Percentiles rank a stretch among this genome's conserved stretches.
These are phyloP conservation scores for Aspergillus texensis DNA, from an alignment of 2,329 filamentous ascomycete species.

Conservation along the genomic window DNA sequence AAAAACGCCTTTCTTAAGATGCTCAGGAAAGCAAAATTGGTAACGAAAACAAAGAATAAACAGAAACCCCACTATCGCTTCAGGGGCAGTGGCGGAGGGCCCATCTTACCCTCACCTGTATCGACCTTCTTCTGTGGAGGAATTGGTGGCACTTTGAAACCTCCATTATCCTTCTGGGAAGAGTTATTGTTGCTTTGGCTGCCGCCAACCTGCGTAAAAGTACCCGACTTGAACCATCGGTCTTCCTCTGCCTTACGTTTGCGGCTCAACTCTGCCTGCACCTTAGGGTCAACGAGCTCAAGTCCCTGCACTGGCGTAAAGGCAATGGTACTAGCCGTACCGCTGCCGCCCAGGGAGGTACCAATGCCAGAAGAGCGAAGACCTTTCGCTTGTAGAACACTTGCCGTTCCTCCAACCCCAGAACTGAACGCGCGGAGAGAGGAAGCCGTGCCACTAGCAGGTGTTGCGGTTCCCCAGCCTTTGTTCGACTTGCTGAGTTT, in stretches of 20 bases:
- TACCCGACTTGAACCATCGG: conserved; percentile 95
- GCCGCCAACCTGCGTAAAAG: conserved; percentile 80
- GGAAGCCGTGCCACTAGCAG: conserved; percentile 66
- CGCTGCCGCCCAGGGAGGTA: conserved; percentile 65
- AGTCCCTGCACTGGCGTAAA: conserved; percentile 95
- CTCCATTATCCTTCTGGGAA: conserved; percentile 53
- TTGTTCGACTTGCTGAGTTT: conserved; percentile 95
- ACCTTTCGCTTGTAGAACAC: conserved; percentile 75
- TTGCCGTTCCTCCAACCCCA: conserved; percentile 61
- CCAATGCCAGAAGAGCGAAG: conserved; percentile 82
- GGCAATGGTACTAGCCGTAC: conserved; percentile 82
- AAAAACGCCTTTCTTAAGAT: conserved; percentile 23
- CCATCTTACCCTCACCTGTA: conserved; percentile 62
- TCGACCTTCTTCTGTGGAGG: conserved; percentile 75
- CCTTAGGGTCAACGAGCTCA: conserved; percentile 92
- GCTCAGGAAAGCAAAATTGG: conserved; percentile 21
- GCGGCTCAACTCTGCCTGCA: conserved; percentile 80
- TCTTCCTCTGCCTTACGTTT: conserved; percentile 95
- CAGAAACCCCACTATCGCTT: conserved; percentile 19
- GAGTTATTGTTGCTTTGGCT: conserved; percentile 25
- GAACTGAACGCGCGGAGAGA: conserved; percentile 79
- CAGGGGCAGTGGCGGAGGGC: conserved; percentile 40
- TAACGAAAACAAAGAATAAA: conserved; percentile 14
- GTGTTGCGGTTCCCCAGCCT: conserved; percentile 78
- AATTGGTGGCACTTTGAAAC: conserved; percentile 81